Evolutionary conservation across 2,329 filamentous ascomycete genomes (phyloP), one percentile per base, ranked within the genome.

Genomic region (Diplodia mutila): DNA sequence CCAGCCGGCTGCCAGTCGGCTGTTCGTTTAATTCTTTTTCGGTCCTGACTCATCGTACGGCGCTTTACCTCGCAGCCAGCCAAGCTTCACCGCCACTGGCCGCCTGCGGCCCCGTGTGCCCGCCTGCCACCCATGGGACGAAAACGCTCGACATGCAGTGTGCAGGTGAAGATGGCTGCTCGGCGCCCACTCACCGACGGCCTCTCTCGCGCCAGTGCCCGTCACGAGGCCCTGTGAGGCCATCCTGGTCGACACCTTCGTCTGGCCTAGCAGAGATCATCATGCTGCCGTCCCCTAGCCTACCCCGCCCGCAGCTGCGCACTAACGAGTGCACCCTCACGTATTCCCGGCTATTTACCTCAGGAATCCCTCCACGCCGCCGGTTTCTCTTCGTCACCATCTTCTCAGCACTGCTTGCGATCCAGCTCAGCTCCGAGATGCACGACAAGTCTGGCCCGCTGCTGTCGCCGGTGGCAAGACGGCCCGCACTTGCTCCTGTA

Each of bases 71-170:
- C 34, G 23, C 52, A n/a, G 42, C 57, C 57, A 46, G 57, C 57
- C 59, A 61, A 61, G 57, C 39, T 49, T 61, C 57, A 61, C 57
- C 57, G 57, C 57, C 57, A 61, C 57, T 49, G 57, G 57, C 57
- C 37, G 57, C 57, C 39, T 18, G 18, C n/a, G 57, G 54, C 34
- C 54, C 57, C 39, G 57, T 61, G 57, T 61, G 57, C 39, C 57
- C 46, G 39, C 57, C 57, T 27, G 39, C 57, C 57, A 48, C 25
- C 57, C 57, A 61, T 61, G 57, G 39, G 57, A 48, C 57, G 57
- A 61, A 61, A 61, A 61, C 57, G 57, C 57, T 61, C 57, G 57
- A 18, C 57, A 61, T 61, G 55, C 55, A 61, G 55, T 29, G 34
- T 59, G 55, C 55, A 61, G 57, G 32, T 61, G 57, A 48, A 61